Percentiles rank a stretch among this genome's conserved stretches.
Evolutionary conservation across 140 eudicot species (phyloP).

Genomic region (Flaveria floridana): DNA sequence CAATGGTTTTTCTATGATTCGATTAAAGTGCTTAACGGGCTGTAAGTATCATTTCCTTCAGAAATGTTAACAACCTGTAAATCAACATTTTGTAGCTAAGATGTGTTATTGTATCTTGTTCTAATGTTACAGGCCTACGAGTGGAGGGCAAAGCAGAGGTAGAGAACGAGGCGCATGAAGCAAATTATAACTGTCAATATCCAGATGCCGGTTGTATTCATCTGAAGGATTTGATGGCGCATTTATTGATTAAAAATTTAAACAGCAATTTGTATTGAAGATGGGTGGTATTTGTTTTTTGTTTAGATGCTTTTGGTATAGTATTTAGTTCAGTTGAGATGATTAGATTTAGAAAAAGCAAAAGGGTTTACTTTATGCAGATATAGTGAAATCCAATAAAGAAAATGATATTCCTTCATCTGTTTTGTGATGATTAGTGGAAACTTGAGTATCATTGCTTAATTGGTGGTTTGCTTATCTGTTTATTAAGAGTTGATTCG

Average conservation of each 20-base stretch:
- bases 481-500: background rate
- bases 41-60: constrained; percentile 53
- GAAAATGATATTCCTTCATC: constrained; percentile 16
- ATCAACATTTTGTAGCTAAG: background rate
- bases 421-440: constrained; percentile 15
- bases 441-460: constrained; percentile 19
- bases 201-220: background rate
- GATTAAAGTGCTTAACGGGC: constrained; percentile 74
- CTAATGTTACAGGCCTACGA: constrained; percentile 53
- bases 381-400: constrained; percentile 20
- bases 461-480: background rate
- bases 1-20: constrained; percentile 93
- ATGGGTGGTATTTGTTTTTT: background rate
- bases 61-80: background rate
- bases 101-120: constrained; percentile 12
- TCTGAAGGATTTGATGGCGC: constrained; percentile 23
- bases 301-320: constrained; percentile 11
- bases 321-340: constrained; percentile 22
- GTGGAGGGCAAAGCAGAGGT: constrained; percentile 57
- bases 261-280: constrained; percentile 6
- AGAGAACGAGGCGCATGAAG: constrained; percentile 34
- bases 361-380: constrained; percentile 7
- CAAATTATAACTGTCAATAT: constrained; percentile 3
- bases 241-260: background rate
- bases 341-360: constrained; percentile 15